Evolutionary conservation across 345 rosid species (phyloP).

Genomic region (Boechera retrofracta): DNA sequence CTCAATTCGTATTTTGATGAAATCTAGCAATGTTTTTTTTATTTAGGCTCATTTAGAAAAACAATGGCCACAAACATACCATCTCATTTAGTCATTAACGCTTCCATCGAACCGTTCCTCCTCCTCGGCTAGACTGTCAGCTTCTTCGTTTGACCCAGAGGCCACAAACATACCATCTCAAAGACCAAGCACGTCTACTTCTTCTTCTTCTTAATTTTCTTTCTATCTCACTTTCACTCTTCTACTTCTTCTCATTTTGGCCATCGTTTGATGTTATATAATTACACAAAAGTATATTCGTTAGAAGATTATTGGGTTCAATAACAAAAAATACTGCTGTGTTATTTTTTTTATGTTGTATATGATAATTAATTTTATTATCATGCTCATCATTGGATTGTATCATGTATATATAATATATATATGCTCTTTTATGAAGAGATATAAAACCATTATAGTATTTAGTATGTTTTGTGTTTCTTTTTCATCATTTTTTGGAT

Average conservation of each 20-base stretch:
- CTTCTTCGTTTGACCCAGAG: slow-evolving; percentile 63
- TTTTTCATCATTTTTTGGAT: too few species aligned
- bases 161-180: slow-evolving; percentile 58
- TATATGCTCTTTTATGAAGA: too few species aligned
- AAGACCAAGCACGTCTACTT: slow-evolving; percentile 34
- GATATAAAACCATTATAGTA: too few species aligned
- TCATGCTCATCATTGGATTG: too few species aligned
- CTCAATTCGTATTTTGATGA: too few species aligned
- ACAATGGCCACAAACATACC: too few species aligned
- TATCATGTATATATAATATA: too few species aligned
- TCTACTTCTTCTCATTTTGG: slow-evolving; percentile 38
- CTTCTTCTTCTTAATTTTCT: slow-evolving; percentile 29
- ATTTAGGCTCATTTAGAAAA: too few species aligned
- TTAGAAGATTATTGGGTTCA: slow-evolving; percentile 30
- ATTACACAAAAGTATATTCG: slow-evolving; percentile 14
- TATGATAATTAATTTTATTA: too few species aligned
- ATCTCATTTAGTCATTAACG: too few species aligned
- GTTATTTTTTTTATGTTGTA: background rate
- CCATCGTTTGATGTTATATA: slow-evolving; percentile 19
- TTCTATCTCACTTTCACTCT: slow-evolving; percentile 28
- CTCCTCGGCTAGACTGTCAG: slow-evolving; percentile 55
- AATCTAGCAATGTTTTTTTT: too few species aligned
- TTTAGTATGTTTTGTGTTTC: too few species aligned
- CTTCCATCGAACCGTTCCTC: background rate
- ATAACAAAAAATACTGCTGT: background rate